These are phyloP conservation scores for Bretschneidera sinensis DNA, from an alignment of 345 rosid genomes.

Conservation along the genomic window DNA sequence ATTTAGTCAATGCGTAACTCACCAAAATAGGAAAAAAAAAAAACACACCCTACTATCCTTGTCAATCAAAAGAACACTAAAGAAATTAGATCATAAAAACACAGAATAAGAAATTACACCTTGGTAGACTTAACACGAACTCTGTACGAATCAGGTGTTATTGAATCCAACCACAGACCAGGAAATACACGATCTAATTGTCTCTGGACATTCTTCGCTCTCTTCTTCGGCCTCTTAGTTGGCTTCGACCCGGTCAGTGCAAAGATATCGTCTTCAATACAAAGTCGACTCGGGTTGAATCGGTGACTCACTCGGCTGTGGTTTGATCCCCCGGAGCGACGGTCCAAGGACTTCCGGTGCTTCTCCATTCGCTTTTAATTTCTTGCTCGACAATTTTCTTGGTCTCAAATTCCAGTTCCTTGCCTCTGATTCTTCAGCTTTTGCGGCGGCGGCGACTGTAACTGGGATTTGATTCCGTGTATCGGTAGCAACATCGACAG, in stretches of 20 bases:
- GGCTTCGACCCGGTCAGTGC: conserved; percentile 50
- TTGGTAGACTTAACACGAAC: conserved; percentile 26
- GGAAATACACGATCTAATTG: conserved; percentile 46
- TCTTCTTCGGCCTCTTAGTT: conserved; percentile 43
- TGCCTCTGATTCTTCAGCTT: conserved; percentile 34
- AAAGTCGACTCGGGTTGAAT: conserved; percentile 4
- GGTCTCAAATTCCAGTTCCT: conserved; percentile 79
- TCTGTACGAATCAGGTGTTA: conserved; percentile 41
- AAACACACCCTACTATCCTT: no score
- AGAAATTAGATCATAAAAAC: no score
- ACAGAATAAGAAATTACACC: conserved; percentile 21
- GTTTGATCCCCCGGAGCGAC: no score
- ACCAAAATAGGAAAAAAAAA: no score
- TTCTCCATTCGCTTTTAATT: no score
- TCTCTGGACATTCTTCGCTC: conserved; percentile 47
- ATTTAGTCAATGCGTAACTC: no score
- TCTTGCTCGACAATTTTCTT: conserved; percentile 44
- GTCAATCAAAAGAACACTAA: no score
- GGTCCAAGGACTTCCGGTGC: conserved; percentile 18
- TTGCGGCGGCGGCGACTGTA: neutral
- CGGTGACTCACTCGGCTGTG: conserved; percentile 23
- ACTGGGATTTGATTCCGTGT: neutral
- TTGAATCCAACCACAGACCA: conserved; percentile 43
- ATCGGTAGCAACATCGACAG: conserved; percentile 21
- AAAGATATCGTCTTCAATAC: conserved; percentile 45